Evolutionary conservation across 352 stramenopile genomes (phyloP), one percentile per base, ranked within the genome.

Genomic region (Phytophthora citrophthora): DNA sequence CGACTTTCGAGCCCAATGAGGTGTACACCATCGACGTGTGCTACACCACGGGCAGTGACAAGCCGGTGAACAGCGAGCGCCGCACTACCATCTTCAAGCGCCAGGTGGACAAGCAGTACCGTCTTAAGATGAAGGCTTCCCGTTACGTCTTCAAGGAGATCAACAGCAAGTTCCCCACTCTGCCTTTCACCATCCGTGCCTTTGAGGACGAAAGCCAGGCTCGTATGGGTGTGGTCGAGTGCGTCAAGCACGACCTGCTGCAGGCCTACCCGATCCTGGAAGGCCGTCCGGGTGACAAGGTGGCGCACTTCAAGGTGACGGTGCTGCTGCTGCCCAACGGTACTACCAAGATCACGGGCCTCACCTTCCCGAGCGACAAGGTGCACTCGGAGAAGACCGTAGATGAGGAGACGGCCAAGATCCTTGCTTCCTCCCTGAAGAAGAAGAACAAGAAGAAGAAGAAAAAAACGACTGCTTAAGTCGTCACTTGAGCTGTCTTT

Each of bases 21-120:
- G 97, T 99, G 38, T 99, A 99, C 81, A 97, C 97, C 16, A 96
- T 99, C 40, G 98, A 99, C 76, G 94, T 99, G 52, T 97, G 96
- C 73, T 98, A 99, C 86, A 99, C 89, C 57, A 99, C 97, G 8
- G 98, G 98, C 39, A 96, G 98, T 66, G 98, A 98, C 47, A 99
- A 98, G 79, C 93, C 95, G 1, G 85, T 96, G 59, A 80, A 67
- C 43, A 94, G 80, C 52, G 89, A 94, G 72, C 93, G 82, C 56
- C 90, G 97, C 66, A 99, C 97, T 38, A 99, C 97, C 18, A 89
- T 99, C 34, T 99, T 98, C 84, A 99, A 99, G 86, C 94, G 97
- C 60, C 98, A 98, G 67, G 96, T 99, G 36, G 97, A 99, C 79
- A 94, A 98, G 68, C 97, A 97, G 64, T 99, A 99, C 87, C 83